Percentiles rank a stretch among this genome's conserved stretches.
Conservation (phyloP, 2,329 filamentous ascomycete species). For the Ciborinia camelliae region DNA sequence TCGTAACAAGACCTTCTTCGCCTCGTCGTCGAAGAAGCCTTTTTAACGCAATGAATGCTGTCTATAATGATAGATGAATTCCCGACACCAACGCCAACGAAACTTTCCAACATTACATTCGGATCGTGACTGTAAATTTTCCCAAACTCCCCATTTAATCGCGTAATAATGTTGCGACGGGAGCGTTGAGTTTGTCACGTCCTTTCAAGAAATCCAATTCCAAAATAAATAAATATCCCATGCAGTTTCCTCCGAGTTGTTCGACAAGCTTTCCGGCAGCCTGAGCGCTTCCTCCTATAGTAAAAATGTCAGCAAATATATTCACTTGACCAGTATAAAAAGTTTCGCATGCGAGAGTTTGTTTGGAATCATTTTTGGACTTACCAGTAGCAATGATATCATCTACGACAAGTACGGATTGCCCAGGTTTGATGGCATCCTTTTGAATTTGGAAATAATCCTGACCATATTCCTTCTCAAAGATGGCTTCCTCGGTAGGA, state of each 20-base stretch:
- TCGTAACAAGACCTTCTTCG: not conserved
- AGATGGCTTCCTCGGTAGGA: constrained; percentile 77
- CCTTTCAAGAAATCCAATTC: constrained; percentile 93
- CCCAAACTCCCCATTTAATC: constrained; percentile 44
- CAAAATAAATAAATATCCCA: constrained; percentile 93
- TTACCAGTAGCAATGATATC: constrained; percentile 97
- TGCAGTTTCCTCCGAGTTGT: constrained; percentile 78
- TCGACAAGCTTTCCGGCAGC: constrained; percentile 84
- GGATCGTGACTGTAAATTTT: constrained; percentile 17
- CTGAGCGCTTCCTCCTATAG: constrained; percentile 78
- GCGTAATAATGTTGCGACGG: constrained; percentile 77
- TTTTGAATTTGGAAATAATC: constrained; percentile 96
- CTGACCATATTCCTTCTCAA: constrained; percentile 92
- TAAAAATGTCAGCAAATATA: constrained; percentile 18
- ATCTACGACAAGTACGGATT: constrained; percentile 90
- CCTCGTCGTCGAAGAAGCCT: constrained; percentile 12
- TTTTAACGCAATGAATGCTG: constrained; percentile 32
- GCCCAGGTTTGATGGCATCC: constrained; percentile 77
- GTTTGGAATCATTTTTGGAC: constrained; percentile 32
- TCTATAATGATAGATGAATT: constrained; percentile 30
- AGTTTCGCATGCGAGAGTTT: not conserved
- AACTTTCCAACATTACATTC: constrained; percentile 15
- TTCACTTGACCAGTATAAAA: not conserved
- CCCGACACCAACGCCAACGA: constrained; percentile 30
- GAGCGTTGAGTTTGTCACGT: constrained; percentile 80